These are phyloP conservation scores for Erythrophleum fordii DNA, from an alignment of 306 rosid genomes.

Conservation along the genomic window DNA sequence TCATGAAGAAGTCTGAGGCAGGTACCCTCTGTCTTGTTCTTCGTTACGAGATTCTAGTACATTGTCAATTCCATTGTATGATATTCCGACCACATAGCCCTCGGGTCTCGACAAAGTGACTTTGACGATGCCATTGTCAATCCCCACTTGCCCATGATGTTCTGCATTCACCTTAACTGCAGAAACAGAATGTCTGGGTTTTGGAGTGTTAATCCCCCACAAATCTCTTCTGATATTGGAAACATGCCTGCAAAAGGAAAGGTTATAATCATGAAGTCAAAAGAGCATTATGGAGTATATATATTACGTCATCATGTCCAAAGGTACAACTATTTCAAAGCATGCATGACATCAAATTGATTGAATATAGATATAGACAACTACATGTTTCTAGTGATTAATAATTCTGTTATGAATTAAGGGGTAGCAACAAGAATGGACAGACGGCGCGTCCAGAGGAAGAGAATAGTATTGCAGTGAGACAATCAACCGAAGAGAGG, in stretches of 20 bases:
- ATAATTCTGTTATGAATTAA: background rate
- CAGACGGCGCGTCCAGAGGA: too few relatives aligned
- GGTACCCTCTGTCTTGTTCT: slow-evolving; percentile 68
- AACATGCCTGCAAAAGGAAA: background rate
- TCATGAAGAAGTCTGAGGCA: background rate
- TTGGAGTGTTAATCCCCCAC: background rate
- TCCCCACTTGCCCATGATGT: slow-evolving; percentile 33
- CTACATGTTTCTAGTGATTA: background rate
- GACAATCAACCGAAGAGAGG: too few relatives aligned
- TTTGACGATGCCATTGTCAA: slow-evolving; percentile 75
- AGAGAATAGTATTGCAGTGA: too few relatives aligned
- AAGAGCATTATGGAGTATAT: background rate
- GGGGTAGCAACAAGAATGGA: too few relatives aligned
- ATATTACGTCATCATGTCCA: background rate
- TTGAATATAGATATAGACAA: background rate
- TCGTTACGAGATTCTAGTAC: slow-evolving; percentile 52
- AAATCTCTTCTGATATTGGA: slow-evolving; percentile 23
- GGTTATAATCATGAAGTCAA: background rate
- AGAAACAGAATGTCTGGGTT: background rate
- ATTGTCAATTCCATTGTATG: slow-evolving; percentile 65
- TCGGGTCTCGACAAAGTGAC: slow-evolving; percentile 58
- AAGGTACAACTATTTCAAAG: slow-evolving; percentile 11
- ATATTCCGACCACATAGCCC: slow-evolving; percentile 65
- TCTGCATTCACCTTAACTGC: slow-evolving; percentile 27
- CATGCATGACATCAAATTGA: background rate